phyloP scores from a whole-genome alignment of 2,329 filamentous ascomycete species.

The Penicillium frequentans region DNA sequence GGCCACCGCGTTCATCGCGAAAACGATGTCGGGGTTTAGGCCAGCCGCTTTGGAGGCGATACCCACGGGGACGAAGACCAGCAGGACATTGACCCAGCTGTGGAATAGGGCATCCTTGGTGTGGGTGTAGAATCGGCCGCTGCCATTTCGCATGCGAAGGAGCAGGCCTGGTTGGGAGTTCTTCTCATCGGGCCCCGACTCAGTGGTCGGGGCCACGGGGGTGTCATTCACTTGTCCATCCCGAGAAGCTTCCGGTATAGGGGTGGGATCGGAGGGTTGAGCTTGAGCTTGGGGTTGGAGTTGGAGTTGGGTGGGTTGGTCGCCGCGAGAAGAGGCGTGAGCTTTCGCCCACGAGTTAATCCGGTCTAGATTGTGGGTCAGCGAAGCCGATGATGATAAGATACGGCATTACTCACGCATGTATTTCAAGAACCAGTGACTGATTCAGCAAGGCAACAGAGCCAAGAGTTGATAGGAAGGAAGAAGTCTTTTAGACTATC shows the following conservation, averaged over 20 bases:
- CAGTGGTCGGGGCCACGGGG: not conserved
- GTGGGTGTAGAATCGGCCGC: constrained; percentile 32
- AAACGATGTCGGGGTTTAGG: constrained; percentile 62
- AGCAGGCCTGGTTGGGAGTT: constrained; percentile 22
- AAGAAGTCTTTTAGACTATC: not conserved
- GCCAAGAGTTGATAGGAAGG: constrained; percentile 7
- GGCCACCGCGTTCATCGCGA: constrained; percentile 73
- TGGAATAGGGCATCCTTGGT: constrained; percentile 35
- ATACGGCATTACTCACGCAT: constrained; percentile 33
- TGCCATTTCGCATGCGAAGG: constrained; percentile 32
- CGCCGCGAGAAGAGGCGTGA: constrained; percentile 30
- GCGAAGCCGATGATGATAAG: not conserved
- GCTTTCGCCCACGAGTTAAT: constrained; percentile 44
- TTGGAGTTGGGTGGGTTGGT: not conserved
- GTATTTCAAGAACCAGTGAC: constrained; percentile 31
- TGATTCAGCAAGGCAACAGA: constrained; percentile 20
- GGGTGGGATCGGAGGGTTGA: not conserved
- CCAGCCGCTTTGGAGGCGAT: constrained; percentile 39
- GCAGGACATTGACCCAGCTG: constrained; percentile 46
- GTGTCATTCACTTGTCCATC: constrained; percentile 32
- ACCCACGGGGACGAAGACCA: constrained; percentile 44
- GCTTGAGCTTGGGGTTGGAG: not conserved
- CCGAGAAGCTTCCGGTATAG: constrained; percentile 12
- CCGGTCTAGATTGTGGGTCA: constrained; percentile 29
- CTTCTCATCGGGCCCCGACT: constrained; percentile 20